These are phyloP conservation scores for Trypanosoma lewisi DNA, from an alignment of 208 protist species.

Conservation along the genomic window DNA sequence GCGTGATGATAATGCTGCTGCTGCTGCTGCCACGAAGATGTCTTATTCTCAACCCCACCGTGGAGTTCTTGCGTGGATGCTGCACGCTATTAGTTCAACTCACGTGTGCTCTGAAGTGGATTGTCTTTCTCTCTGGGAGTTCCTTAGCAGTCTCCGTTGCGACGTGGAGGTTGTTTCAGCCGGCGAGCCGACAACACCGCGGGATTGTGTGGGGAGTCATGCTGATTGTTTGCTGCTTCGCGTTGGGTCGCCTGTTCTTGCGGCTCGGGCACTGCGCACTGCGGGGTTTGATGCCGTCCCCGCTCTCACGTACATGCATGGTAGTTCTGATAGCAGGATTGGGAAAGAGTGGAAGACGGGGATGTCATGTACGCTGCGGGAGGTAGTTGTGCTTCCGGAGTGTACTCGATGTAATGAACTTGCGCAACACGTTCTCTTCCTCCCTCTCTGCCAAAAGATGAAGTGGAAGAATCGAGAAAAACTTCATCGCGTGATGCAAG, in stretches of 20 bases:
- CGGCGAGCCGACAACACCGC: conserved; percentile 30
- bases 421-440: conserved; percentile 33
- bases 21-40: no score
- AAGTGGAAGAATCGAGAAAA: conserved; percentile 9
- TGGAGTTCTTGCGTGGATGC: conserved; percentile 9
- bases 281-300: conserved; percentile 31
- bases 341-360: not conserved
- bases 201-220: conserved; percentile 21
- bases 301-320: conserved; percentile 1
- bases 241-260: conserved; percentile 19
- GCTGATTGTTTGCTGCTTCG: conserved; percentile 29
- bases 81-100: not conserved
- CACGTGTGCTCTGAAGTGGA: conserved; percentile 17
- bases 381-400: conserved; percentile 35
- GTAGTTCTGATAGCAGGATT: not conserved
- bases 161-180: conserved; percentile 35
- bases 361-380: conserved; percentile 8
- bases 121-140: conserved; percentile 32
- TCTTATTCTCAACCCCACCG: conserved; percentile 16
- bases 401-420: conserved; percentile 32
- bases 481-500: conserved; percentile 15
- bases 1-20: not conserved
- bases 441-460: conserved; percentile 36
- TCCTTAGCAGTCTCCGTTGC: conserved; percentile 26
- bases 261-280: conserved; percentile 7